These are phyloP conservation scores for Lumnitzera racemosa DNA, from an alignment of 345 rosid species.

Conservation along the genomic window DNA sequence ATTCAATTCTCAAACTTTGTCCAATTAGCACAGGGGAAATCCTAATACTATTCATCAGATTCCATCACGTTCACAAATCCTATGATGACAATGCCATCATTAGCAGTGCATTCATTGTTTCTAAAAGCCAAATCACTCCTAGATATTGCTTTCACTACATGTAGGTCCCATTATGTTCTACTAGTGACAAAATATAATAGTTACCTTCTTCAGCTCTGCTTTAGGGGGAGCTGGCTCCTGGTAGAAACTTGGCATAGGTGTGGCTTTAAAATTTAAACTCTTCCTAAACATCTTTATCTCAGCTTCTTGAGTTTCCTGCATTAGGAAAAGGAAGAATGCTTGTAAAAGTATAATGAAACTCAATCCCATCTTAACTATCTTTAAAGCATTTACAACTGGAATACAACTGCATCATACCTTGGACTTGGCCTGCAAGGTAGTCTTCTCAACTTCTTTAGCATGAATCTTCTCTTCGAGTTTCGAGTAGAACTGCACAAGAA, in stretches of 20 bases:
- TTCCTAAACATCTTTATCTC: slow-evolving; percentile 87
- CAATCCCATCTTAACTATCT: background rate
- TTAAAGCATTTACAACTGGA: background rate
- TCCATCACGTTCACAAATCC: too few relatives aligned
- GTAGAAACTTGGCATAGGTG: slow-evolving; percentile 97
- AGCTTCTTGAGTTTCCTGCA: slow-evolving; percentile 93
- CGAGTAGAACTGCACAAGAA: slow-evolving; percentile 61
- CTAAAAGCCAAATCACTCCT: background rate
- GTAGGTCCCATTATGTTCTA: background rate
- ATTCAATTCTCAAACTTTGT: too few relatives aligned
- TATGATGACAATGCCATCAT: too few relatives aligned
- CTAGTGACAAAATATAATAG: slow-evolving; percentile 10
- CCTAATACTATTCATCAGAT: too few relatives aligned
- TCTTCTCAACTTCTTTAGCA: slow-evolving; percentile 83
- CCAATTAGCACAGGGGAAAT: background rate
- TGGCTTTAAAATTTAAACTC: slow-evolving; percentile 90
- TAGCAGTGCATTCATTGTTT: too few relatives aligned
- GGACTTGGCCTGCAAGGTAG: slow-evolving; percentile 79
- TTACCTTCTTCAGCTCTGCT: slow-evolving; percentile 84
- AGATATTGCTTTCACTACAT: background rate
- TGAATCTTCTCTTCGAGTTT: slow-evolving; percentile 98
- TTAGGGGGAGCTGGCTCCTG: slow-evolving; percentile 91
- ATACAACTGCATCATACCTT: slow-evolving; percentile 42
- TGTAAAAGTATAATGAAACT: too few relatives aligned
- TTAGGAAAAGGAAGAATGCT: background rate